Evolutionary conservation across 2,329 filamentous ascomycete genomes (phyloP), one percentile per base, ranked within the genome.

Genomic region (Exophiala mesophila): DNA sequence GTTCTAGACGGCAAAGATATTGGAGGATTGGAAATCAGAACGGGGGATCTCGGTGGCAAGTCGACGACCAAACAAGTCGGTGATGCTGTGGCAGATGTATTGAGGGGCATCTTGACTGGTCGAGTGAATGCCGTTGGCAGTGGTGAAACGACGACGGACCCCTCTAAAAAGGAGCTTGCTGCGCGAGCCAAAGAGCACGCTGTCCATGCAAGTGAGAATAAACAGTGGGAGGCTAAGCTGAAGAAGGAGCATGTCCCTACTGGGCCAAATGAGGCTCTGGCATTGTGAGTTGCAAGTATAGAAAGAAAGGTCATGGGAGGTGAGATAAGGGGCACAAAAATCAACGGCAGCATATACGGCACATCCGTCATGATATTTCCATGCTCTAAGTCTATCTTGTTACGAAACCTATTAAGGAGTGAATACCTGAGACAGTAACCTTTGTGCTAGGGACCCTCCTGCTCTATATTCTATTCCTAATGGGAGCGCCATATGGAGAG

Each of bases 61-160:
- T 79, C 92, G 59, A 94, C 92, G 80, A 98, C 92, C 47, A 74
- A 82, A 71, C 86, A 98, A 74, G 97, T 94, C 67, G 88, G 92
- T 44, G 78, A 77, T 50, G 90, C 92, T 56, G 95, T 98, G 63
- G 96, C 96, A 68, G 72, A 73, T 62, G 73, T 73, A 51, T 65
- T 82, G 16, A 39, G 44, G 16, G 28, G 45, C 13, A 28, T 56
- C 31, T 19, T 55, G 13, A 45, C 43, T 21, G 46, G 36, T 3
- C 34, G 41, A 12, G 7, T 19, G 5, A 34, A 17, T 18, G 4
- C 13, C 6, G 8, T 19, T 21, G 18, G 24, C 12, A 39, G 20
- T 8, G n/a, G n/a, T n/a, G n/a, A n/a, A n/a, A n/a, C n/a, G n/a
- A n/a, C n/a, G 26, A 32, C 9, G 32, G 26, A 7, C 19, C 20